Conservation (phyloP, 352 stramenopile genomes). For the Elongisporangium senticosum region DNA sequence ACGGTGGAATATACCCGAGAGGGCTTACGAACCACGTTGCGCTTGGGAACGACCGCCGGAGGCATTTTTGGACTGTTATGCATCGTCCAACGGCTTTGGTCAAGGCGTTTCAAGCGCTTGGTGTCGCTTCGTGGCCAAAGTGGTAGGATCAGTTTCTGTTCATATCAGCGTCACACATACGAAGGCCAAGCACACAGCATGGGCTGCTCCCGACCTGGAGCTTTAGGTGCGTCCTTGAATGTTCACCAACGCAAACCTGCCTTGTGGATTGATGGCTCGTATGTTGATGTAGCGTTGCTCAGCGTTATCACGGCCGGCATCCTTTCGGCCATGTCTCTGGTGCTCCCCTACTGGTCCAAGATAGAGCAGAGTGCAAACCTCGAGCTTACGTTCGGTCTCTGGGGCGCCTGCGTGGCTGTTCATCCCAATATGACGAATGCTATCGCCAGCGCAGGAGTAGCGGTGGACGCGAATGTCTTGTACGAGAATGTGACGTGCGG, state of each 20-base stretch:
- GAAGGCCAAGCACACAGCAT: slow-evolving; percentile 10
- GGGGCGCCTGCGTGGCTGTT: slow-evolving; percentile 47
- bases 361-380: slow-evolving; percentile 21
- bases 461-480: not conserved
- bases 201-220: slow-evolving; percentile 44
- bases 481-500: slow-evolving; percentile 20
- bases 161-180: not conserved
- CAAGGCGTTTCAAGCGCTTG: not conserved
- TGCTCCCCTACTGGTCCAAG: slow-evolving; percentile 56
- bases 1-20: not conserved
- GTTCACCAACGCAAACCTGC: not conserved
- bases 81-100: not conserved
- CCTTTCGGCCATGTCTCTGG: slow-evolving; percentile 27
- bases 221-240: slow-evolving; percentile 20
- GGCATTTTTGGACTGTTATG: not conserved
- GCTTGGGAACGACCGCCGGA: not conserved
- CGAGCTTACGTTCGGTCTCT: slow-evolving; percentile 46
- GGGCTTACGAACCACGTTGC: not conserved
- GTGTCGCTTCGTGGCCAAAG: not conserved
- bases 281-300: slow-evolving; percentile 20
- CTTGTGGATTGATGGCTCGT: not conserved
- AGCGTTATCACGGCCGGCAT: slow-evolving; percentile 26
- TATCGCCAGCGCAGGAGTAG: slow-evolving; percentile 5
- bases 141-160: not conserved
- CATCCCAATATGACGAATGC: slow-evolving; percentile 14